phyloP scores from a whole-genome alignment of 257 asterid species.

The Salvia rosmarinus region DNA sequence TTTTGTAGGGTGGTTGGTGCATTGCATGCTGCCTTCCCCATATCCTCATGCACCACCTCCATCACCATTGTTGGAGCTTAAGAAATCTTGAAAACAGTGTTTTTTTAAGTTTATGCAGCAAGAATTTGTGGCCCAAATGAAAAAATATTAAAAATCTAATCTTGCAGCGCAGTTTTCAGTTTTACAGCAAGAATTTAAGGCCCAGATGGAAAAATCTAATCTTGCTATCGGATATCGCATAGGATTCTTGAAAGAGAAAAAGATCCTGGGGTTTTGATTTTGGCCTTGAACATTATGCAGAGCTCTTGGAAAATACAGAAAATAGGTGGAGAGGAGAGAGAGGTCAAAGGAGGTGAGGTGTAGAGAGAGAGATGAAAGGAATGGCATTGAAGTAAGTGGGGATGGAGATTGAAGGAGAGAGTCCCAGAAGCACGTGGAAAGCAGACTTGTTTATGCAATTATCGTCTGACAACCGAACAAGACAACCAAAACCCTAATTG shows the following conservation, averaged over 20 bases:
- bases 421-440: constrained; percentile 54
- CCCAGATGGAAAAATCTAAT: no score
- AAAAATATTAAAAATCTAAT: not conserved
- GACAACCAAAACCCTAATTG: constrained; percentile 47
- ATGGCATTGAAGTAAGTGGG: constrained; percentile 66
- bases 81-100: not conserved
- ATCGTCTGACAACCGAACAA: constrained; percentile 47
- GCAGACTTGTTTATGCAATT: constrained; percentile 41
- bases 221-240: no score
- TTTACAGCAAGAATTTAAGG: no score
- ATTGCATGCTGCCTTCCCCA: constrained; percentile 80
- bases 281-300: not conserved
- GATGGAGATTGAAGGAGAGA: constrained; percentile 41
- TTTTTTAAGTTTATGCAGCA: not conserved
- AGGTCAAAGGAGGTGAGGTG: constrained; percentile 44
- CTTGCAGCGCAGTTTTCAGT: not conserved
- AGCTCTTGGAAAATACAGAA: constrained; percentile 21
- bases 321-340: constrained; percentile 34
- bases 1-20: constrained; percentile 87
- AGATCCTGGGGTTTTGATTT: constrained; percentile 28
- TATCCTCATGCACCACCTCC: constrained; percentile 95
- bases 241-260: no score
- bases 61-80: constrained; percentile 64
- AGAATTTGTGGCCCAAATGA: constrained; percentile 12
- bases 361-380: constrained; percentile 33